Base-by-base conservation (phyloP, 2,329 filamentous ascomycete genomes). In the Apiospora sp. region DNA sequence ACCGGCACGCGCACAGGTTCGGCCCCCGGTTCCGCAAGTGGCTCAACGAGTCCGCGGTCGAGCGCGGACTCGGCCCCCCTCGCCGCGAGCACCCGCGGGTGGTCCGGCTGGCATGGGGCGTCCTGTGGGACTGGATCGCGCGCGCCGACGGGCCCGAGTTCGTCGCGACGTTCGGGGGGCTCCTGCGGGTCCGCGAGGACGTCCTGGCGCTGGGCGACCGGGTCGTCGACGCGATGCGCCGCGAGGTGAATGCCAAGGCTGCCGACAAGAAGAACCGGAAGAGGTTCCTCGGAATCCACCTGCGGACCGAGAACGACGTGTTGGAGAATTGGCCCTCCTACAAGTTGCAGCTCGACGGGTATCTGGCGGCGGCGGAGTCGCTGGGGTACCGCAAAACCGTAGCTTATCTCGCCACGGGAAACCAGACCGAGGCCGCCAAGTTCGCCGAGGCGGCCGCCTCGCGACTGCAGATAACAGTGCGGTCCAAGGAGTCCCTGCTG, bases 131-230 rank as follows among this genome's bases (percentile, higher is more conserved):
- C 73, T 86, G 82, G 81, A 83, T 83, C 2, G 80, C 85, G 5
- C 81, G 80, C 68, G 81, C 82, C n/a, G 86, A 87, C 73, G 84
- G 85, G 0, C 81, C 84, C 0, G 85, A 86, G 72, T 82, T 87
- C 70, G 82, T 80, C 7, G 81, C 83, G 13, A 83, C 82, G 0
- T 87, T 84, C 51, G 83, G 84, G 1, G 85, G 86, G 70, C 80
- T 87, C n/a, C 76, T 85, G 30, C 75, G 77, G 22, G 75, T 86
- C 27, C 83, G 84, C 1, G 77, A 78, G 14, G 79, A 79, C 51
- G 78, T 82, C 0, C 76, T 82, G 19, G 72, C 75, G 8, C 72
- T 80, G 6, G 78, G 76, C 1, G 77, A 78, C 37, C 46, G 19
- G 0, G 48, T 79, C 12, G 73, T 73, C 46, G 27, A 27, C 22